Base-by-base conservation (phyloP, 2,329 filamentous ascomycete genomes). In the Sodiomyces alkalinus region DNA sequence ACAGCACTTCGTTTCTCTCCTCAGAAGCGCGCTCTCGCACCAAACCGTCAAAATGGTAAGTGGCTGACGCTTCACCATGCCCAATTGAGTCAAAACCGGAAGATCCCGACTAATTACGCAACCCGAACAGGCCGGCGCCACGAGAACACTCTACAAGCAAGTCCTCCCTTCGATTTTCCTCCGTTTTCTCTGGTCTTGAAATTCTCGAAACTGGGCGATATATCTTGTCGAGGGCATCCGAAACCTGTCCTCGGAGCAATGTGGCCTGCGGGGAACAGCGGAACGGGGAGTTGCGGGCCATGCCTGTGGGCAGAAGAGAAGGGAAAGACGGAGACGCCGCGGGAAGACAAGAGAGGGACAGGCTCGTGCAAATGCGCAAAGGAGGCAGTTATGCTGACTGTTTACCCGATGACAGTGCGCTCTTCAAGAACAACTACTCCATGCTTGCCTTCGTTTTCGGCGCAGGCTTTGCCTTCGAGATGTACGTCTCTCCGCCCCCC, bases 371-470 rank as follows among this genome's bases (percentile, higher is more conserved):
- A n/a, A n/a, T n/a, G n/a, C n/a, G n/a, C n/a, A n/a, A n/a, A n/a
- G n/a, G n/a, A n/a, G n/a, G n/a, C n/a, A n/a, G n/a, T n/a, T 5
- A 25, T 25, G 23, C 23, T 25, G 23, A 25, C 23, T 17, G 23
- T 2, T 17, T 4, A 11, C 13, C 16, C 10, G 4, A 4, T 16
- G 23, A 17, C 23, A 25, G 23, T 25, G 23, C 23, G 23, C 48
- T 96, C 43, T 77, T 96, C 67, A 76, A 79, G 57, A 76, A 70
- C 53, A 98, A 98, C 68, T 78, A 69, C 46, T 66, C 79, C 53
- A 93, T 93, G 73, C 66, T 98, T 47, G 77, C 73, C 42, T 68
- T 74, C 40, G 80, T 98, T 51, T 98, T 98, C 55, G 70, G 64
- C 43, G 68, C 74, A 41, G 87, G 86, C 42, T 98, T 98, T 52